phyloP scores from a whole-genome alignment of 2,329 filamentous ascomycete genomes.

The Fusarium mexicanum region DNA sequence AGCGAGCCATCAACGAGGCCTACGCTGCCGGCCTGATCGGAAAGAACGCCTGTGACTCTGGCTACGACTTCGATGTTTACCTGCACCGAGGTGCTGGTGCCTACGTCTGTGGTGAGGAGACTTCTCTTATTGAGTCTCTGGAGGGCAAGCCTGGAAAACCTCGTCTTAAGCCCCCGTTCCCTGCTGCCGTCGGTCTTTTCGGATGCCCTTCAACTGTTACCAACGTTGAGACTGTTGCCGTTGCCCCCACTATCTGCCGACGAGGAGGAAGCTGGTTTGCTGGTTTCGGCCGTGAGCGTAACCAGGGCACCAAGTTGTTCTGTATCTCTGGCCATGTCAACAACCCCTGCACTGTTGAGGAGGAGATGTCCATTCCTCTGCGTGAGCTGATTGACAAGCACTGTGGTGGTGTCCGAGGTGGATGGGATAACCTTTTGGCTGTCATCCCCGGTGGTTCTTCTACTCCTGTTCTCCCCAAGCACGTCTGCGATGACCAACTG shows the following conservation, averaged over 20 bases:
- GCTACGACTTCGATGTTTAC: slow-evolving; percentile 98
- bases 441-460: slow-evolving; percentile 97
- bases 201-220: slow-evolving; percentile 97
- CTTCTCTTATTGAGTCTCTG: slow-evolving; percentile 95
- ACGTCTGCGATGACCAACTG: slow-evolving; percentile 89
- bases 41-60: slow-evolving; percentile 96
- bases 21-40: slow-evolving; percentile 95
- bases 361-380: slow-evolving; percentile 98
- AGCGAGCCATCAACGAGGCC: slow-evolving; percentile 96
- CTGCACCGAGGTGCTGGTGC: slow-evolving; percentile 96
- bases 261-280: slow-evolving; percentile 95
- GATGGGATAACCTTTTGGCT: slow-evolving; percentile 97
- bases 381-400: slow-evolving; percentile 97
- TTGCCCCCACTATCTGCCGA: slow-evolving; percentile 94
- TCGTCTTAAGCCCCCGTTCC: slow-evolving; percentile 97
- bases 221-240: slow-evolving; percentile 97
- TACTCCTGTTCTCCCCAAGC: slow-evolving; percentile 92
- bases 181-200: slow-evolving; percentile 95
- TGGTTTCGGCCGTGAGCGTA: slow-evolving; percentile 92
- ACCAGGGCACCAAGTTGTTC: slow-evolving; percentile 96
- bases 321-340: slow-evolving; percentile 99
- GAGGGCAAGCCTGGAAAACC: slow-evolving; percentile 99
- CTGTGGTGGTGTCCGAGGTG: slow-evolving; percentile 94
- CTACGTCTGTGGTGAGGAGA: slow-evolving; percentile 98
- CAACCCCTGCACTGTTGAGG: slow-evolving; percentile 96